A percentile compares a stretch with the other conserved stretches of the same genome.
These are phyloP conservation scores for Dendrobium huoshanense DNA, from an alignment of 106 monocot genomes.

Conservation along the genomic window DNA sequence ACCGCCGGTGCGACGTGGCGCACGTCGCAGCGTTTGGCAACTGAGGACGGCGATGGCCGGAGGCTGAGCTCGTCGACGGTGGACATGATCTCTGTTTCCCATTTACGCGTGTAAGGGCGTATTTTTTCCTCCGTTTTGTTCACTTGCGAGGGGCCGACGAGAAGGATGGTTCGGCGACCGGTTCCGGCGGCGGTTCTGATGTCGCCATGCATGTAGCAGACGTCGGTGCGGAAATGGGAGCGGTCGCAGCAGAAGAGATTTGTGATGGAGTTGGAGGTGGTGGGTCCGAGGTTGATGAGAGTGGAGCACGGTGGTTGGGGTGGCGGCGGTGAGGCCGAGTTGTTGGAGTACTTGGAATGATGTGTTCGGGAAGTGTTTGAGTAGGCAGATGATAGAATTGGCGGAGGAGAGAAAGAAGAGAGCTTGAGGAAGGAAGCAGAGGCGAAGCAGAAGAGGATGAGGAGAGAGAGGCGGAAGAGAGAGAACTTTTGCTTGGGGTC, in stretches of 20 bases:
- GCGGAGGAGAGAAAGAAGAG: not conserved
- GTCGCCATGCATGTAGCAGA: conserved; percentile 53
- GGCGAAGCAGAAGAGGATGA: conserved; percentile 5
- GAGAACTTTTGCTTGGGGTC: too few relatives aligned
- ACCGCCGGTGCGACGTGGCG: conserved; percentile 61
- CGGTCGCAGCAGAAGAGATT: conserved; percentile 47
- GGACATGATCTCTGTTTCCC: conserved; percentile 41
- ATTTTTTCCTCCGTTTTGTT: conserved; percentile 26
- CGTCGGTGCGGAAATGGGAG: conserved; percentile 29
- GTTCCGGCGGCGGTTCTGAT: conserved; percentile 17
- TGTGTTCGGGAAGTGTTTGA: not conserved
- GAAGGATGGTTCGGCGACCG: too few relatives aligned
- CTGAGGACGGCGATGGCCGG: not conserved
- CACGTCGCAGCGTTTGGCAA: conserved; percentile 37
- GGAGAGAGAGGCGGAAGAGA: not conserved
- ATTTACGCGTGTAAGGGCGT: conserved; percentile 58
- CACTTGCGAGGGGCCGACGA: not conserved
- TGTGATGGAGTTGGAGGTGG: not conserved
- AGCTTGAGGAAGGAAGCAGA: not conserved
- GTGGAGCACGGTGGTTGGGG: not conserved
- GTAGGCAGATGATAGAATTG: not conserved
- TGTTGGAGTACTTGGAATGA: not conserved
- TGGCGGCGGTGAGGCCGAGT: not conserved
- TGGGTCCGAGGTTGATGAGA: not conserved
- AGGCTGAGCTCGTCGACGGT: conserved; percentile 42